phyloP scores from a whole-genome alignment of 1,139 yeast species.

The Kodamaea arcana region DNA sequence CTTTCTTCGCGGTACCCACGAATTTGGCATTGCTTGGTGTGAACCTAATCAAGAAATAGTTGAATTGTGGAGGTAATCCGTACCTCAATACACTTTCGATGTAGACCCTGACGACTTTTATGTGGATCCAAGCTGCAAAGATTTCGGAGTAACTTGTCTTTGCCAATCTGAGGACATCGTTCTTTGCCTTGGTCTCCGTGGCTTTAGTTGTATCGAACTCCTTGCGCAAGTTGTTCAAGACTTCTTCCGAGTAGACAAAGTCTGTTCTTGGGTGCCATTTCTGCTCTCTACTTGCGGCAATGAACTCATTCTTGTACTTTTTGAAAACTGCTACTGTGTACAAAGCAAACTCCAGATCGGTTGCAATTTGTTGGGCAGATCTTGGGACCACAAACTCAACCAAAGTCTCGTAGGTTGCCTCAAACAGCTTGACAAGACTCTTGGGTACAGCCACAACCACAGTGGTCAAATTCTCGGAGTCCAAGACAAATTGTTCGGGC shows the following conservation, averaged over 20 bases:
- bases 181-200: slow-evolving; percentile 69
- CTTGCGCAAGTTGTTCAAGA: slow-evolving; percentile 64
- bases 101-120: slow-evolving; percentile 58
- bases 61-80: slow-evolving; percentile 93
- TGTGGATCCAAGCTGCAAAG: slow-evolving; percentile 81
- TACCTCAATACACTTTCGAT: slow-evolving; percentile 79
- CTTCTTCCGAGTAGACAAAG: slow-evolving; percentile 78
- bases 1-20: slow-evolving; percentile 58
- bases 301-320: slow-evolving; percentile 69
- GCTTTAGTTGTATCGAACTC: slow-evolving; percentile 75
- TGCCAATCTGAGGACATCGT: slow-evolving; percentile 76
- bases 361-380: slow-evolving; percentile 64
- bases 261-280: slow-evolving; percentile 90
- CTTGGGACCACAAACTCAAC: slow-evolving; percentile 87
- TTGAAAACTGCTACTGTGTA: slow-evolving; percentile 82
- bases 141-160: slow-evolving; percentile 87
- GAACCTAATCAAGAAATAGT: slow-evolving; percentile 55
- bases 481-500: slow-evolving; percentile 77
- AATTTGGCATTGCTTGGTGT: slow-evolving; percentile 34
- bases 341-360: slow-evolving; percentile 70
- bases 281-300: slow-evolving; percentile 69
- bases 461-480: slow-evolving; percentile 82
- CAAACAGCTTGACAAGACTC: slow-evolving; percentile 53
- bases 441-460: slow-evolving; percentile 85
- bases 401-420: slow-evolving; percentile 68